Conservation (phyloP, 1,284 basidiomycete species). For the Marasmius sp. region DNA sequence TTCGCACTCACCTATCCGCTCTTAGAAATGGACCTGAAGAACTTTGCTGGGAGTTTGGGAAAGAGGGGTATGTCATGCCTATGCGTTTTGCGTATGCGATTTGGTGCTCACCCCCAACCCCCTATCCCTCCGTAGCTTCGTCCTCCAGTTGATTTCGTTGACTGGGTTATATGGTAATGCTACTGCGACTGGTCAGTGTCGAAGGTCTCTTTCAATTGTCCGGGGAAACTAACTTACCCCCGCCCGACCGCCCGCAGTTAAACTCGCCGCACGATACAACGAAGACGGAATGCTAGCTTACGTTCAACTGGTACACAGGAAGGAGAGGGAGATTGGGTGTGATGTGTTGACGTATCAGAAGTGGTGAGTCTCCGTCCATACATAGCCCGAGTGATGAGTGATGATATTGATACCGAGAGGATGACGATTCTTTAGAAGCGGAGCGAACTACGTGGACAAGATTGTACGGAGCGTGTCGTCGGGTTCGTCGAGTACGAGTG, state of each 20-base stretch:
- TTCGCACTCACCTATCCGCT: too few species aligned
- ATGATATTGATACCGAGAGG: not conserved
- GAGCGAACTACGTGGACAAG: conserved; percentile 84
- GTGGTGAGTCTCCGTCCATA: conserved; percentile 51
- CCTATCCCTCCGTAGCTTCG: conserved; percentile 61
- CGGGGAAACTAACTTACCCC: too few species aligned
- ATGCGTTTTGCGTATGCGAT: conserved; percentile 10
- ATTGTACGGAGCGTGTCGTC: conserved; percentile 72
- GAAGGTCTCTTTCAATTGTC: too few species aligned
- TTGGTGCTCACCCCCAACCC: too few species aligned
- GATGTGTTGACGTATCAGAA: conserved; percentile 93
- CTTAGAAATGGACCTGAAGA: conserved; percentile 76
- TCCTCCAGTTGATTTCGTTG: conserved; percentile 83
- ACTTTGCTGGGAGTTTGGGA: conserved; percentile 88
- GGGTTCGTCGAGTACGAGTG: too few species aligned
- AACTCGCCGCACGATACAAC: conserved; percentile 76
- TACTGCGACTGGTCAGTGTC: conserved; percentile 70
- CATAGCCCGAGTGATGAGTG: not conserved
- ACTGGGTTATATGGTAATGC: conserved; percentile 89
- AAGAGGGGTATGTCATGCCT: conserved; percentile 68
- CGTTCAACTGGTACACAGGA: conserved; percentile 80
- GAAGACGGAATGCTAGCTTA: conserved; percentile 88
- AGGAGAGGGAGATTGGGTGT: conserved; percentile 88
- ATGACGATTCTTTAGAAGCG: conserved; percentile 57
- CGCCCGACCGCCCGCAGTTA: too few species aligned